Evolutionary conservation across 2,329 filamentous ascomycete genomes (phyloP).

Genomic region (Arthrinium puccinioides): DNA sequence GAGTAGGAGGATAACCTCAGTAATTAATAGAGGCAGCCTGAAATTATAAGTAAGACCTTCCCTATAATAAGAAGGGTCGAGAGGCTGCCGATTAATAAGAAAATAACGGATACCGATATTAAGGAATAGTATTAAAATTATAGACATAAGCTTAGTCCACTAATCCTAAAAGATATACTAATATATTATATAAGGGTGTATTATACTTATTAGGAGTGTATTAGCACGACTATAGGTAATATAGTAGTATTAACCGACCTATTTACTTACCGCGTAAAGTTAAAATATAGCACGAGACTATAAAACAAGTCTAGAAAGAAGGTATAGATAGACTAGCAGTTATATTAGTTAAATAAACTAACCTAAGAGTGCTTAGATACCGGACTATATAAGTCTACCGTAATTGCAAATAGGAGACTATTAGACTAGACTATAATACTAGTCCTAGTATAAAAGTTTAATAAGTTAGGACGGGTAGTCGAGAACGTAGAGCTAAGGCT

Average conservation of each 20-base stretch:
- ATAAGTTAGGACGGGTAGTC: not conserved
- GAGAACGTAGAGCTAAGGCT: not conserved
- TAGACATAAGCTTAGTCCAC: not conserved
- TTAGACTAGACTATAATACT: not conserved
- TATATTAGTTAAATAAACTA: not conserved
- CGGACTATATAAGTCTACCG: not conserved
- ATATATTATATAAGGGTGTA: not conserved
- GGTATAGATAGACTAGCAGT: not conserved
- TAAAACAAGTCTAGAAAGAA: not conserved
- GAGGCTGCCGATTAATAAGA: not conserved
- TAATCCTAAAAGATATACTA: not conserved
- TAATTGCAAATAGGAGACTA: not conserved
- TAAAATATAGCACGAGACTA: not conserved
- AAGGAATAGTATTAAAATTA: not conserved
- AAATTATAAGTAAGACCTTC: not conserved
- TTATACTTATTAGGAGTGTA: not conserved
- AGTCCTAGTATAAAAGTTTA: not conserved
- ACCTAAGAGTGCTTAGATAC: not conserved
- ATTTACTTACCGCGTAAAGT: not conserved
- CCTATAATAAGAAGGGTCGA: not conserved
- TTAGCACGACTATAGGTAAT: not conserved
- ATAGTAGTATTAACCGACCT: not conserved
- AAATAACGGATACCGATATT: not conserved
- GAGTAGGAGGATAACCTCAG: too few relatives aligned
- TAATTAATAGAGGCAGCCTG: not conserved